Evolutionary conservation across 768 basidiomycete genomes (phyloP), one percentile per base, ranked within the genome.

Genomic region (Leucosporidium scottii): DNA sequence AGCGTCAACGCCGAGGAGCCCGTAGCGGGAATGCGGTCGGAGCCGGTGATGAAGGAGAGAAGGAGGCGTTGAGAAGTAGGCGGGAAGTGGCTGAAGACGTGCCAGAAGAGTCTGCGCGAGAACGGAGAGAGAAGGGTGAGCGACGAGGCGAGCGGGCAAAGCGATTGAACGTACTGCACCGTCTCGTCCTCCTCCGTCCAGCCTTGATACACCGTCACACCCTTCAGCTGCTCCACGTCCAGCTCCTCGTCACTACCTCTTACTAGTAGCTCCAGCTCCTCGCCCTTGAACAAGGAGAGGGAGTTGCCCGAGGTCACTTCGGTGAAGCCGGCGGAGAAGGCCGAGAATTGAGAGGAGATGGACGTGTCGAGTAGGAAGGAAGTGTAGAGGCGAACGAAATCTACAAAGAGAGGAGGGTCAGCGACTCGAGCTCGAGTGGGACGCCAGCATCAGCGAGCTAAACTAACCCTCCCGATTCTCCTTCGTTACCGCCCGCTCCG

Each of bases 381-480:
- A 56, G 58, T 34, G 47, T 65, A 44, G 51, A 61, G 65, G 4
- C 28, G 28, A 36, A 73, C 71, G 53, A 59, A 73, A 8, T 73
- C 71, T 72, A 62, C 2, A 1, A 0, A 50, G n/a, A 5, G 1
- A 15, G 53, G 10, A 18, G 9, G 25, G 20, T 15, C 58, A 31
- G 39, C 21, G 1, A 8, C 9, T 20, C 12, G 48, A 10, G 15
- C 21, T 13, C 8, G n/a, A n/a, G n/a, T n/a, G n/a, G n/a, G n/a
- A n/a, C 20, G 3, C 18, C 18, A 47, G 53, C 12, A 12, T 2
- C 21, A 34, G n/a, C 4, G 60, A 60, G 15, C 44, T 10, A 48
- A 51, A 10, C 83, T 13, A 81, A 82, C 65, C 89, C 84, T 48
- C 84, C 78, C 89, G 88, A 80, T 89, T 90, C 67, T 83, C 83